Evolutionary conservation across 257 asterid genomes (phyloP).

Genomic region (Phtheirospermum japonicum): DNA sequence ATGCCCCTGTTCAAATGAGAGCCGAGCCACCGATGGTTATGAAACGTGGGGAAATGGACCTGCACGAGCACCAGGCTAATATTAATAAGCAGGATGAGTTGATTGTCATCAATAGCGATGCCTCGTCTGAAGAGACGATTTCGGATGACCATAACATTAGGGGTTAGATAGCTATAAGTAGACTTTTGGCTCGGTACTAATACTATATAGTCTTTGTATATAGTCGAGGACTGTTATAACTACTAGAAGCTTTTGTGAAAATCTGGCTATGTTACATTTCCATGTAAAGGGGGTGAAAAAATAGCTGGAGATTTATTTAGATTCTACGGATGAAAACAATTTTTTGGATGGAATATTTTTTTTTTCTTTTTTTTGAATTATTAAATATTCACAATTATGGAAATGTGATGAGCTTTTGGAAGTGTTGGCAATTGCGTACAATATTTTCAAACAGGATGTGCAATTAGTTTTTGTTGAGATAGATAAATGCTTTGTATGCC

Average conservation of each 20-base stretch:
- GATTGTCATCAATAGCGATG: constrained; percentile 56
- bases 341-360: no score
- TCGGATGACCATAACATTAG: constrained; percentile 48
- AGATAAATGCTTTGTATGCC: no score
- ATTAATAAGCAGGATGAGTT: constrained; percentile 35
- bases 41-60: constrained; percentile 25
- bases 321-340: no score
- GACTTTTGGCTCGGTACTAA: no score
- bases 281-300: neutral
- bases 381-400: no score
- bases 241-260: neutral
- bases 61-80: constrained; percentile 2
- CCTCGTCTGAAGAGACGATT: constrained; percentile 78
- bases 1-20: constrained; percentile 4
- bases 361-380: no score
- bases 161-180: neutral
- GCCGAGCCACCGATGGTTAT: no score
- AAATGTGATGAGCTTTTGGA: no score
- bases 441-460: no score
- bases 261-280: constrained; percentile 4
- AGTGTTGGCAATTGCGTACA: no score
- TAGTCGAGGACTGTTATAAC: neutral
- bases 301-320: neutral
- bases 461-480: no score
- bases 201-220: neutral